These are phyloP conservation scores for Penicillium paradoxum DNA, from an alignment of 495 filamentous ascomycete genomes.

Conservation along the genomic window DNA sequence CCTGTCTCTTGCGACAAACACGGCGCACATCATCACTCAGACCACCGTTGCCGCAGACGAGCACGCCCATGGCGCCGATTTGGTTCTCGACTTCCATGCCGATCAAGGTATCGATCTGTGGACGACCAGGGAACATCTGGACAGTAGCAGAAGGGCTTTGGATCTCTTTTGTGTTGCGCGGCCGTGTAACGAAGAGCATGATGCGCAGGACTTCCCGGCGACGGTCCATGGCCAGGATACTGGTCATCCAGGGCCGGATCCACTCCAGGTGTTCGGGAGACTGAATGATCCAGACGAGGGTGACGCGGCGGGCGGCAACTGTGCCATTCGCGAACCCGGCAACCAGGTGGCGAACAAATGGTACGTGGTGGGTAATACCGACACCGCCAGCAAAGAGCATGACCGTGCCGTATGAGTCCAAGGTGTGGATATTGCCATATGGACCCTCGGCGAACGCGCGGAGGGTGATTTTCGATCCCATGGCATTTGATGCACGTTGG, in stretches of 20 bases:
- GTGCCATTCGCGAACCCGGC: slow-evolving; percentile 65
- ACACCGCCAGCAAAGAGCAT: slow-evolving; percentile 89
- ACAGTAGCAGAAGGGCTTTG: slow-evolving; percentile 66
- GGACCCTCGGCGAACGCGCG: slow-evolving; percentile 74
- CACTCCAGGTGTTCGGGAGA: slow-evolving; percentile 85
- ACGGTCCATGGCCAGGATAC: slow-evolving; percentile 70
- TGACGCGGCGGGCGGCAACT: slow-evolving; percentile 72
- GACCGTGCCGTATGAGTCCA: slow-evolving; percentile 85
- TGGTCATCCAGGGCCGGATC: slow-evolving; percentile 91
- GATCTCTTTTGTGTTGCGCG: slow-evolving; percentile 67
- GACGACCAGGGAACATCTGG: slow-evolving; percentile 78
- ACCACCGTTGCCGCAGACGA: slow-evolving; percentile 80
- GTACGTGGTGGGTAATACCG: slow-evolving; percentile 91
- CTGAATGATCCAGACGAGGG: slow-evolving; percentile 87
- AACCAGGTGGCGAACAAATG: slow-evolving; percentile 79
- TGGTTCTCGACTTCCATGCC: slow-evolving; percentile 71
- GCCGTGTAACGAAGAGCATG: slow-evolving; percentile 82
- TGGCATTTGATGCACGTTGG: slow-evolving; percentile 47
- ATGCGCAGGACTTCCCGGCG: slow-evolving; percentile 75
- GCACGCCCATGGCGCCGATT: slow-evolving; percentile 84
- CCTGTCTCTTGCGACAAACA: slow-evolving; percentile 64
- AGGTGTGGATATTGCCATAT: slow-evolving; percentile 74
- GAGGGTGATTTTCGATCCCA: slow-evolving; percentile 45
- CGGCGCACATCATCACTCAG: slow-evolving; percentile 79
- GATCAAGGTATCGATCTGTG: slow-evolving; percentile 72